Evolutionary conservation across 2,329 filamentous ascomycete genomes (phyloP).

Genomic region (Parastagonospora nodorum): DNA sequence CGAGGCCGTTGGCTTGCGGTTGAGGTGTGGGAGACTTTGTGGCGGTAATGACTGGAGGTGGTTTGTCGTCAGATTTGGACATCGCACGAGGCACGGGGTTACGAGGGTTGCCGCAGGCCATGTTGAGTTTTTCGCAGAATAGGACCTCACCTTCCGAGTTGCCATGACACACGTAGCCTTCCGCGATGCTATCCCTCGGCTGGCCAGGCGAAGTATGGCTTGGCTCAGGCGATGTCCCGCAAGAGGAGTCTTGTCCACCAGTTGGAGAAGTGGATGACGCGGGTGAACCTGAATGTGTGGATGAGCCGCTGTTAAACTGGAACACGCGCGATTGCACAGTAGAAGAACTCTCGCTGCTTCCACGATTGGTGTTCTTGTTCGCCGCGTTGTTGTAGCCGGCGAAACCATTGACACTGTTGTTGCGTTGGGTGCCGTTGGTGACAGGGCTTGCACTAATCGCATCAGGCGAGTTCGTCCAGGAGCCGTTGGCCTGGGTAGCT

Average conservation of each 20-base stretch:
- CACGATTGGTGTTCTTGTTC: constrained; percentile 22
- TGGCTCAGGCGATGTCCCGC: constrained; percentile 79
- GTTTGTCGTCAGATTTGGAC: constrained; percentile 49
- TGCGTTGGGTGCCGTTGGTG: constrained; percentile 43
- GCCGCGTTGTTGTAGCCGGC: constrained; percentile 26
- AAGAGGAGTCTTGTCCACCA: constrained; percentile 60
- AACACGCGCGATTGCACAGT: constrained; percentile 52
- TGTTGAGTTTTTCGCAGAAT: constrained; percentile 62
- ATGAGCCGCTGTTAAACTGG: constrained; percentile 56
- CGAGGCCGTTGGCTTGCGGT: constrained; percentile 58
- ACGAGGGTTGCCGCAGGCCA: constrained; percentile 59
- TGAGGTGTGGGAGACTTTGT: constrained; percentile 33
- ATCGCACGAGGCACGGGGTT: constrained; percentile 59
- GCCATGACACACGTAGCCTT: constrained; percentile 53
- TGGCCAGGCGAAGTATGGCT: constrained; percentile 75
- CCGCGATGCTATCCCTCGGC: constrained; percentile 60
- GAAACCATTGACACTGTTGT: constrained; percentile 36
- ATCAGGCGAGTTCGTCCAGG: constrained; percentile 32
- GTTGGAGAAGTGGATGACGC: constrained; percentile 59
- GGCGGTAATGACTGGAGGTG: constrained; percentile 42
- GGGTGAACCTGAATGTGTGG: constrained; percentile 55
- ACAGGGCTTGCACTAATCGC: constrained; percentile 38
- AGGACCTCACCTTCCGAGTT: constrained; percentile 57
- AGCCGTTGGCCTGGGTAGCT: constrained; percentile 30
- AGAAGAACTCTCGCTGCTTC: constrained; percentile 50